A percentile compares a stretch with the other conserved stretches of the same genome.
These are phyloP conservation scores for Tephrocybe sp. DNA, from an alignment of 768 basidiomycete genomes.

Conservation along the genomic window DNA sequence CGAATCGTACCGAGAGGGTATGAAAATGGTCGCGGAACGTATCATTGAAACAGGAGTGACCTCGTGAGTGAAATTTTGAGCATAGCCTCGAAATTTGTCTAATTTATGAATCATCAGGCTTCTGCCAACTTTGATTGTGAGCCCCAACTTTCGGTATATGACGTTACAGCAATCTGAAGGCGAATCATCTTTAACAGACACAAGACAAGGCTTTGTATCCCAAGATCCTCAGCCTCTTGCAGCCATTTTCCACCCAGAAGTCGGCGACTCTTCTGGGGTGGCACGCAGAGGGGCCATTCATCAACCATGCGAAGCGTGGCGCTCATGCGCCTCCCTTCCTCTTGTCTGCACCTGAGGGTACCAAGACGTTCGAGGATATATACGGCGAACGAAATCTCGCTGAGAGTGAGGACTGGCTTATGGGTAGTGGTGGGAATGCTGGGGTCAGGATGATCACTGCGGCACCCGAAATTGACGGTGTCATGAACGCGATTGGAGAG, in stretches of 20 bases:
- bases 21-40: constrained; percentile 69
- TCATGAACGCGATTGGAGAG: constrained; percentile 65
- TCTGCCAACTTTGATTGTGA: constrained; percentile 71
- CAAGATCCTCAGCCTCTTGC: constrained; percentile 64
- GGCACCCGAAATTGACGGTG: constrained; percentile 85
- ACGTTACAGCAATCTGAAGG: neutral
- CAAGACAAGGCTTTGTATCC: constrained; percentile 78
- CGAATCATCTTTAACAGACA: constrained; percentile 45
- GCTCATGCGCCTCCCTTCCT: constrained; percentile 76
- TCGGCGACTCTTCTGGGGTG: constrained; percentile 83
- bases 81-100: neutral
- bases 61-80: constrained; percentile 50
- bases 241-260: constrained; percentile 59
- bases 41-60: constrained; percentile 90
- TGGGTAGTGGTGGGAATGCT: constrained; percentile 41
- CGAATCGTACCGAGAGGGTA: constrained; percentile 62
- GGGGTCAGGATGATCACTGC: constrained; percentile 82
- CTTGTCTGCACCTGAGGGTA: constrained; percentile 59
- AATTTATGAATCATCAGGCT: constrained; percentile 37
- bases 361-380: constrained; percentile 67
- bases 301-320: constrained; percentile 79
- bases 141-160: constrained; percentile 19
- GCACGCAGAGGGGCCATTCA: constrained; percentile 91
- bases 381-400: constrained; percentile 70
- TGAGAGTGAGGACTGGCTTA: constrained; percentile 67